Base-by-base conservation (phyloP, 257 asterid species). In the Hygrophila difformis region DNA sequence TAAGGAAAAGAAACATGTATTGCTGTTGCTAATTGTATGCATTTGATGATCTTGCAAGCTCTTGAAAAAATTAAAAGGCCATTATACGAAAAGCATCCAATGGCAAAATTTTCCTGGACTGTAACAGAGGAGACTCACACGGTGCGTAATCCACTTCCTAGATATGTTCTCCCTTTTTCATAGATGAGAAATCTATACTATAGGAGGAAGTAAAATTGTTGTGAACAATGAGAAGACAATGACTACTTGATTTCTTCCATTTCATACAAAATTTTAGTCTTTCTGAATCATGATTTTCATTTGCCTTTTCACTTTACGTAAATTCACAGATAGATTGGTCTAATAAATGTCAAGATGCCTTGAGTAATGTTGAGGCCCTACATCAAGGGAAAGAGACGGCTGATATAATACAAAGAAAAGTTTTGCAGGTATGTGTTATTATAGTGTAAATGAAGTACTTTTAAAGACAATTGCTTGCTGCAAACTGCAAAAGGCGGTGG, bases 21-120 rank as follows among this genome's bases (percentile, higher is more conserved):
- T 51, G 47, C 40, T 35, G 47, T 51, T 44, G 29, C 39, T 75
- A 39, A 61, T 43, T 38, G 4, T 46, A 21, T 26, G 31, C 23
- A 23, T 63, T 49, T 63, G 29, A 33, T 56, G 43, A 24, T 62
- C 38, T 49, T 75, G 37, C 44, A 74, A 91, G 98, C 84, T 57
- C 94, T 91, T 45, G 96, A 80, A 23, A 82, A 82, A 59, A 78
- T 80, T 61, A 80, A 71, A 64, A 67, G 78, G 41, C 98, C 98
- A 51, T 65, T 82, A 65, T 86, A 91, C 43, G 86, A 77, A 41
- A 91, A 91, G 73, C 98, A 86, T 70, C 96, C 98, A 5, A 91
- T 86, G 98, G 71, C 93, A 46, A 91, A 91, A 75, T 91, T 80
- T 75, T 86, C 98, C 42, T 85, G 96, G 98, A 91, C 88, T 50